Conservation (phyloP, 768 basidiomycete species). For the Tylopilus felleus region DNA sequence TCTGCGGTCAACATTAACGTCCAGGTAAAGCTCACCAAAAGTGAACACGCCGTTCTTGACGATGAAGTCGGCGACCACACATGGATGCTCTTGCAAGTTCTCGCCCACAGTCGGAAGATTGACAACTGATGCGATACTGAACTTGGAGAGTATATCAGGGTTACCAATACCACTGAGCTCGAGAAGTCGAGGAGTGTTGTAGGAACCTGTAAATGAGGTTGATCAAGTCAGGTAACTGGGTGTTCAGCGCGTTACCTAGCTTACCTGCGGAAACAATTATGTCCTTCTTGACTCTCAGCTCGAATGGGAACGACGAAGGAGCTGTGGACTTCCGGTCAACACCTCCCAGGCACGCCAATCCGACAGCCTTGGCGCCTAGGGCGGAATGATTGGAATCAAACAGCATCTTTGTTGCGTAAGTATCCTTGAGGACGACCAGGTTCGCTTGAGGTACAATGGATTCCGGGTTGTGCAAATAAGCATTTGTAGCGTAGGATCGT, state of each 20-base stretch:
- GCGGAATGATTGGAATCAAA: slow-evolving; percentile 1
- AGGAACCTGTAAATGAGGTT: slow-evolving; percentile 2
- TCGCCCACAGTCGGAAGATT: slow-evolving; percentile 18
- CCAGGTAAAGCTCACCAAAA: slow-evolving; percentile 5
- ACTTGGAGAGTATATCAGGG: slow-evolving; percentile 8
- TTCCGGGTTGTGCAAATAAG: slow-evolving; percentile 12
- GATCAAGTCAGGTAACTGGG: neutral
- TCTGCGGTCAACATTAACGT: neutral
- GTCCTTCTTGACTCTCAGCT: neutral
- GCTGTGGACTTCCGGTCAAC: slow-evolving; percentile 7
- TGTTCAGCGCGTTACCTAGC: neutral
- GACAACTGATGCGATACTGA: neutral
- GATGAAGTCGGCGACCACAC: slow-evolving; percentile 11
- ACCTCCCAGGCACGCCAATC: slow-evolving; percentile 11
- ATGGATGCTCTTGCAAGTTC: slow-evolving; percentile 19
- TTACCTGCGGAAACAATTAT: neutral
- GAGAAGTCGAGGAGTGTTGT: slow-evolving; percentile 19
- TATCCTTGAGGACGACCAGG: slow-evolving; percentile 4
- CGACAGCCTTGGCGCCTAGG: neutral
- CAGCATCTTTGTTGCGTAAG: slow-evolving; percentile 11
- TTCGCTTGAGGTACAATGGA: slow-evolving; percentile 10
- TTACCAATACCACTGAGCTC: slow-evolving; percentile 20
- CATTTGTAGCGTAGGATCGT: slow-evolving; percentile 19
- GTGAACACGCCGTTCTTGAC: slow-evolving; percentile 13
- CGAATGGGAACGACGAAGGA: neutral